phyloP scores from a whole-genome alignment of 2,329 filamentous ascomycete genomes.

The Pleoardoris graminearum region DNA sequence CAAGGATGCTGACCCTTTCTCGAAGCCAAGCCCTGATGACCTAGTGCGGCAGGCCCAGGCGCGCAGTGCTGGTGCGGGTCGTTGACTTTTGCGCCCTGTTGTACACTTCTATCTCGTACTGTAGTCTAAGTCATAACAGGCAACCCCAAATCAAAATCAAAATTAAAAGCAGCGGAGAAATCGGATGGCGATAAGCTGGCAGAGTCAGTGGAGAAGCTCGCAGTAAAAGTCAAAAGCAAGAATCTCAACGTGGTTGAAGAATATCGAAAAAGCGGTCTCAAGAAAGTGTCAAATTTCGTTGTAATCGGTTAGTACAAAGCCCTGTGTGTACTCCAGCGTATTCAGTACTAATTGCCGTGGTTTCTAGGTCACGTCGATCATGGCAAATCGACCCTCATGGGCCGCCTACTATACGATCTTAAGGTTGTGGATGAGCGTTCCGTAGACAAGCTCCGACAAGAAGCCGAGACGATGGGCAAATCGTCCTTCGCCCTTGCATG shows the following conservation, averaged over 20 bases:
- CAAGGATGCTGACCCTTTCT: slow-evolving; percentile 65
- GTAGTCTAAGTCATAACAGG: slow-evolving; percentile 25
- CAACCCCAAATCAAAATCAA: slow-evolving; percentile 23
- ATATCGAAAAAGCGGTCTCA: slow-evolving; percentile 73
- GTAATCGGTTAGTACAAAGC: slow-evolving; percentile 72
- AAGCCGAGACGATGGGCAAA: slow-evolving; percentile 90
- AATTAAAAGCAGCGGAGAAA: slow-evolving; percentile 33
- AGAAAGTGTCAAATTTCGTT: slow-evolving; percentile 86
- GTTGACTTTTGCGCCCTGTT: slow-evolving; percentile 23
- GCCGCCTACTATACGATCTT: slow-evolving; percentile 84
- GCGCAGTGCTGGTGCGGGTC: slow-evolving; percentile 48
- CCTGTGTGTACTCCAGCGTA: background rate
- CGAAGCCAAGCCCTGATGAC: slow-evolving; percentile 89
- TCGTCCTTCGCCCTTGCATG: slow-evolving; percentile 94
- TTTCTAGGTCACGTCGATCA: slow-evolving; percentile 86
- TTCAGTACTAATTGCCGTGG: background rate
- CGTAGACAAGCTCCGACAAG: slow-evolving; percentile 82
- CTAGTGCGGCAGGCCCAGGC: slow-evolving; percentile 80
- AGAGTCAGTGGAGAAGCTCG: slow-evolving; percentile 53
- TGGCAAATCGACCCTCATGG: slow-evolving; percentile 97
- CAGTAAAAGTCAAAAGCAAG: slow-evolving; percentile 65
- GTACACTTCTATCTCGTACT: slow-evolving; percentile 1
- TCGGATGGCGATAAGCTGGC: slow-evolving; percentile 43
- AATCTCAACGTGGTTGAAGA: slow-evolving; percentile 84
- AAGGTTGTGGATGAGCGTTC: slow-evolving; percentile 86